Base-by-base conservation (phyloP, 208 protist species). In the Crithidia brevicula region DNA sequence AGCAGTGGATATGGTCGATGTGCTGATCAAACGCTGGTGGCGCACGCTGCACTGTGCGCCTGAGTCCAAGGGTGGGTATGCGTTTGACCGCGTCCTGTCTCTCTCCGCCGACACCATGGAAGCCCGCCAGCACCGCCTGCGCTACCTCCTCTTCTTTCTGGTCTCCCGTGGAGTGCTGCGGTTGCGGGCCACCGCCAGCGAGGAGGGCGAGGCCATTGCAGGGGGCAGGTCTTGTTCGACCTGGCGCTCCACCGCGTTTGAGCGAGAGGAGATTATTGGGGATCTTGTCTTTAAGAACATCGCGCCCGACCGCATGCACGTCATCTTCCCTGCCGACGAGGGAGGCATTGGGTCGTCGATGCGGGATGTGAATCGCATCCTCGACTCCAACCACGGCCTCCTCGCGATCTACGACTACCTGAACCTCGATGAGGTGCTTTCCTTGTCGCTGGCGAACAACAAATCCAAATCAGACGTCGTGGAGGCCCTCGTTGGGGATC, bases 391-490 rank as follows among this genome's bases (percentile, higher is more conserved):
- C 67, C 59, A 68, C 10, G 86, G 86, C 27, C 77, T 96, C 11
- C 74, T 89, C n/a, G 74, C 74, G 46, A 85, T 92, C 42, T 96
- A 96, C 67, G 87, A 96, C 59, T 89, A 89, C 40, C 65, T 96
- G 28, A 34, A 83, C 15, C 66, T 94, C 4, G 81, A 92, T 68
- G 54, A 67, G n/a, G 62, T 96, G 8, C 70, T 84, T 8, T 82
- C 83, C 13, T 18, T 70, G 13, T 28, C 71, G 1, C 63, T 96
- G 20, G 65, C 85, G 22, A 85, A 93, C 68, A 89, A 73, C 57
- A 96, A 96, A 62, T 73, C 79, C 13, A 96, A 96, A 67, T 62
- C 91, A 0, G 91, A 96, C 60, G 85, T 93, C 8, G 81, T 96
- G 1, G 91, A 96, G 65, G 74, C 84, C 28, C 20, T 96, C n/a